phyloP scores from a whole-genome alignment of 2,329 filamentous ascomycete species.

The Colletotrichum karsti region DNA sequence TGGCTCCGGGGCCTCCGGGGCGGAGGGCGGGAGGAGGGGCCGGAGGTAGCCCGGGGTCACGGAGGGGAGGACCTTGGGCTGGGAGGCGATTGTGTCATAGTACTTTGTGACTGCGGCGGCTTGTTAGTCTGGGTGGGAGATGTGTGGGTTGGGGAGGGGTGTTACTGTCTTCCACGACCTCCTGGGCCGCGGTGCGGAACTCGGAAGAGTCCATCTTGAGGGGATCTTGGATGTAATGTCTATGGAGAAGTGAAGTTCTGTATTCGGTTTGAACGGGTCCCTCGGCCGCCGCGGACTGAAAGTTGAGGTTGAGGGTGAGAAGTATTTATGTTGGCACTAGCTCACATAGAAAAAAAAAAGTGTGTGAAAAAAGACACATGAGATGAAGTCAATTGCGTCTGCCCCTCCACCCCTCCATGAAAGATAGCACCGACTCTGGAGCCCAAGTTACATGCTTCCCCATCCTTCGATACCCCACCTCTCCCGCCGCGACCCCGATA shows the following conservation, averaged over 20 bases:
- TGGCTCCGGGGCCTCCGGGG: constrained; percentile 72
- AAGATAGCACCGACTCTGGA: background rate
- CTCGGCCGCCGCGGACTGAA: background rate
- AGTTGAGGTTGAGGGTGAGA: background rate
- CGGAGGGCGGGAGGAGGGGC: constrained; percentile 75
- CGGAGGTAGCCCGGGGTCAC: constrained; percentile 88
- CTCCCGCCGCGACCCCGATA: background rate
- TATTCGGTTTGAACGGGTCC: background rate
- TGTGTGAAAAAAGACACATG: background rate
- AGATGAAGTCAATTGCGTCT: constrained; percentile 19
- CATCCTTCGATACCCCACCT: background rate
- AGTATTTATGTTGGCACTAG: background rate
- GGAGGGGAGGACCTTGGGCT: constrained; percentile 74
- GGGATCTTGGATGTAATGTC: background rate
- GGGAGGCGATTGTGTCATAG: constrained; percentile 77
- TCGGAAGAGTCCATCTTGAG: constrained; percentile 77
- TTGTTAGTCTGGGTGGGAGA: background rate
- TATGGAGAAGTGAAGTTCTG: background rate
- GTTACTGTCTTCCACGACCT: constrained; percentile 85
- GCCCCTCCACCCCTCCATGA: background rate
- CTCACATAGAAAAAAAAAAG: background rate
- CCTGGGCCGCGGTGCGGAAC: constrained; percentile 80
- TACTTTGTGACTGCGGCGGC: constrained; percentile 76
- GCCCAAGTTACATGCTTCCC: background rate
- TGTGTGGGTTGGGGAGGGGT: constrained; percentile 26